A percentile compares a stretch with the other conserved stretches of the same genome.
Conservation (phyloP, 306 rosid genomes). For the Inga oerstediana region DNA sequence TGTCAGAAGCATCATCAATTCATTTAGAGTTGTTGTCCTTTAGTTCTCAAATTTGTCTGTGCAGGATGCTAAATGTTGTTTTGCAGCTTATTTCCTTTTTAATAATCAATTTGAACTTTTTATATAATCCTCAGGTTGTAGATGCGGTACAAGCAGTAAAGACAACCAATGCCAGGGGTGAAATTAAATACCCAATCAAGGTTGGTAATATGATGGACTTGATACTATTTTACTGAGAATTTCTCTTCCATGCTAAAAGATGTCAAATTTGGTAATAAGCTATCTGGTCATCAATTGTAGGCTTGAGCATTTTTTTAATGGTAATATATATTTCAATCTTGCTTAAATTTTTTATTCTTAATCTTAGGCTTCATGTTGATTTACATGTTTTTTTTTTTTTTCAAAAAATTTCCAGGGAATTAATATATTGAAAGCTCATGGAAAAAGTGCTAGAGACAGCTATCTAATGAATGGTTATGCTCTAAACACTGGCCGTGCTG, state of each 20-base stretch:
- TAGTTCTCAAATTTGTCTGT: not conserved
- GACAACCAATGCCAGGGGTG: conserved; percentile 95
- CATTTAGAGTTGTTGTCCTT: not conserved
- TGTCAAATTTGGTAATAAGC: conserved; percentile 20
- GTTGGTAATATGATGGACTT: conserved; percentile 47
- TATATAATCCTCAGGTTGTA: conserved; percentile 68
- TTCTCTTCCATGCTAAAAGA: conserved; percentile 16
- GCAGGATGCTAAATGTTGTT: conserved; percentile 1
- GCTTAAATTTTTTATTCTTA: not conserved
- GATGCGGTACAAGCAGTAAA: conserved; percentile 90
- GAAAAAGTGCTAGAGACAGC: conserved; percentile 93
- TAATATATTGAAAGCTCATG: conserved; percentile 96
- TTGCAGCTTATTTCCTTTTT: not conserved
- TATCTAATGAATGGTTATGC: conserved; percentile 94
- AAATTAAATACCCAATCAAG: conserved; percentile 94
- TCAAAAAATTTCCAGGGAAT: conserved; percentile 59
- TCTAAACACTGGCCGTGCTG: conserved; percentile 90
- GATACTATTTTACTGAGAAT: not conserved
- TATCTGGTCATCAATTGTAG: not conserved
- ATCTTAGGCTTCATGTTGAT: not conserved
- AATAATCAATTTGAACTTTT: conserved; percentile 17
- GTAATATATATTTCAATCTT: conserved; percentile 2
- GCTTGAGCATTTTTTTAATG: conserved; percentile 1
- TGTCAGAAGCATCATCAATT: not conserved
- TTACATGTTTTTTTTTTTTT: not conserved